Conservation (phyloP, 2,329 filamentous ascomycete genomes). For the Didymella glomerata region DNA sequence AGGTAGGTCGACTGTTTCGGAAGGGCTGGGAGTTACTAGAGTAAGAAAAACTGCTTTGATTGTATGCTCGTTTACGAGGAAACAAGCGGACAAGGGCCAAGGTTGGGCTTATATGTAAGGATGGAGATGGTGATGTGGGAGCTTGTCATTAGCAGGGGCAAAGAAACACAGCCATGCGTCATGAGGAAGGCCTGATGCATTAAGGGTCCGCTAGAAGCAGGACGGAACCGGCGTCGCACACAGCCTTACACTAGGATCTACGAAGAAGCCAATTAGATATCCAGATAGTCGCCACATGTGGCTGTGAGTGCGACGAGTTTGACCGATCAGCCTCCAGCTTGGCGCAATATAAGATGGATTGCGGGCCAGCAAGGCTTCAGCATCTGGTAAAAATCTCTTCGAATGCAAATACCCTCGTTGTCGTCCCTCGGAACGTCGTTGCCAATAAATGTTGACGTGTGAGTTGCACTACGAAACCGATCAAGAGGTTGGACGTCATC, state of each 20-base stretch:
- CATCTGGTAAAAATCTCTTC: not conserved
- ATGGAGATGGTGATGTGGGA: not conserved
- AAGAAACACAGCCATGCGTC: slow-evolving; percentile 15
- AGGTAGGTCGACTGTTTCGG: slow-evolving; percentile 2
- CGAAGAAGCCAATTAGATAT: slow-evolving; percentile 12
- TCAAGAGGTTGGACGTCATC: not conserved
- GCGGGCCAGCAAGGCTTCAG: not conserved
- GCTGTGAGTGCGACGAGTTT: slow-evolving; percentile 1
- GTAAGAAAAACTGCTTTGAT: not conserved
- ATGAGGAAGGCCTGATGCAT: slow-evolving; percentile 4
- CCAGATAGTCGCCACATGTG: slow-evolving; percentile 9
- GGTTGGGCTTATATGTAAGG: slow-evolving; percentile 9
- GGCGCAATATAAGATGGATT: slow-evolving; percentile 10
- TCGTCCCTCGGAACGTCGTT: not conserved
- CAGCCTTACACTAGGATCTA: slow-evolving; percentile 13
- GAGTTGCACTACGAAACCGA: slow-evolving; percentile 5
- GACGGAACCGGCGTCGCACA: slow-evolving; percentile 1
- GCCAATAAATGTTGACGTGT: slow-evolving; percentile 10
- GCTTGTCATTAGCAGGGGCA: slow-evolving; percentile 14
- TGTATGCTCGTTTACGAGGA: slow-evolving; percentile 3
- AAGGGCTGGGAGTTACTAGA: not conserved
- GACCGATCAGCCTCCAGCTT: slow-evolving; percentile 1
- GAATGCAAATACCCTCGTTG: not conserved
- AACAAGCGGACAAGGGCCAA: slow-evolving; percentile 9
- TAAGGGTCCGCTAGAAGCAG: slow-evolving; percentile 1